Base-by-base conservation (phyloP, 148 eudicot genomes). In the Camellia japonica region DNA sequence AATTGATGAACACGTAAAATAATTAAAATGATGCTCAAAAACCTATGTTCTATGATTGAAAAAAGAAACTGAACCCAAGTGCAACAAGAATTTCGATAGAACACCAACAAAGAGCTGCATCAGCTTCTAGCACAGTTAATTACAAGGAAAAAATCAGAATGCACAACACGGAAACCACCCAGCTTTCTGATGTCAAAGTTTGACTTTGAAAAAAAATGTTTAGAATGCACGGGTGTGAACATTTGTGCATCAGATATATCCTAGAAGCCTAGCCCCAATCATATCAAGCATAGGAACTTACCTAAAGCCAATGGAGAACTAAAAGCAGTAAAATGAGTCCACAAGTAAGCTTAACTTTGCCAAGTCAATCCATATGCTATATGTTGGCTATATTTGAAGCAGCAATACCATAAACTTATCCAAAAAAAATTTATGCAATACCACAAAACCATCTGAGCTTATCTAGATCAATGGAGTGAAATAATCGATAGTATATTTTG, bases 1-100 rank as follows among this genome's bases (percentile, higher is more conserved):
- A 80, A 71, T 77, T 7, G 14, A 56, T 23, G 78, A 76, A 68
- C 55, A 59, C 19, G 18, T 7, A 59, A 60, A 43, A 30, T 10
- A 69, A 7, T 52, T 15, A 66, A 66, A 47, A 46, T 51, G 69
- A 9, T 30, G 42, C 51, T 13, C 49, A 15, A 15, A 23, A 23
- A 49, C 49, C 44, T 71, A 7, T 5, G 9, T 15, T 68, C 19
- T 44, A 68, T 2, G 12, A 66, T 15, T 4, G 15, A 14, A 0
- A 12, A 44, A 20, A 64, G 42, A 16, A 16, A 61, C 19, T 3
- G 5, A 64, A 6, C 41, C 68, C 13, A 43, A 42, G 10, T 44
- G 72, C n/a, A 68, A n/a, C 19, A 68, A 14, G 52, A 43, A 66
- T 6, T 63, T 4, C 15, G 10, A 44, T n/a, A 5, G 8, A 43